Base-by-base conservation (phyloP, 768 basidiomycete genomes). In the Leucocoprinus leucothites region DNA sequence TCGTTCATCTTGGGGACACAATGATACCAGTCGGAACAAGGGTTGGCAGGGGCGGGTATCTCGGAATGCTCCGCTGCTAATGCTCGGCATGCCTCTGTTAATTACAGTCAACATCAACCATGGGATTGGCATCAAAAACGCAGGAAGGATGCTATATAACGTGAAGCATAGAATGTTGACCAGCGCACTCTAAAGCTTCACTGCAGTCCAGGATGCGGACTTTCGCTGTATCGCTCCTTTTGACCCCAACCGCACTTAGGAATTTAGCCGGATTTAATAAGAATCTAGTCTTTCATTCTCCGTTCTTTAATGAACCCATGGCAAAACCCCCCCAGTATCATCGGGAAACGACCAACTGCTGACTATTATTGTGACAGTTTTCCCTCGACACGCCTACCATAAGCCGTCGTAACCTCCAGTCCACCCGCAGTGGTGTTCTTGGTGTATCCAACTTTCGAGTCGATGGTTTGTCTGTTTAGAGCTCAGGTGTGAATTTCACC, bases 401-500 rank as follows among this genome's bases (percentile, higher is more conserved):
- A 26, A 67, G 76, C 44, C 62, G 66, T 16, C 71, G 72, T 19
- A 71, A 73, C 60, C 57, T 73, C 19, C 61, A 66, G 24, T 64
- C 25, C 13, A 7, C 28, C 6, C 42, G 71, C 38, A 65, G 77
- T 26, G 75, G 77, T 55, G 64, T 62, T 3, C 66, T 62, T 3
- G 69, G 70, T 47, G 69, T 73, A 1, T 58, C 61, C 22, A 58
- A 61, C n/a, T 80, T 79, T 60, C 64, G 61, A 16, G 78, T 13
- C 31, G 21, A 45, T 24, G 34, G 19, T 45, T 74, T 72, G 1
- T 75, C 74, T 58, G 64, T 81, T 18, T 78, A 76, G 74, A 74
- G 64, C n/a, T 75, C 76, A n/a, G 79, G 78, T 9, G 58, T 80
- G 43, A 77, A 78, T 52, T 79, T 80, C 58, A 79, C 77, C 8